Conservation (phyloP, 768 basidiomycete species). For the Tylopilus cervinicoccineus region DNA sequence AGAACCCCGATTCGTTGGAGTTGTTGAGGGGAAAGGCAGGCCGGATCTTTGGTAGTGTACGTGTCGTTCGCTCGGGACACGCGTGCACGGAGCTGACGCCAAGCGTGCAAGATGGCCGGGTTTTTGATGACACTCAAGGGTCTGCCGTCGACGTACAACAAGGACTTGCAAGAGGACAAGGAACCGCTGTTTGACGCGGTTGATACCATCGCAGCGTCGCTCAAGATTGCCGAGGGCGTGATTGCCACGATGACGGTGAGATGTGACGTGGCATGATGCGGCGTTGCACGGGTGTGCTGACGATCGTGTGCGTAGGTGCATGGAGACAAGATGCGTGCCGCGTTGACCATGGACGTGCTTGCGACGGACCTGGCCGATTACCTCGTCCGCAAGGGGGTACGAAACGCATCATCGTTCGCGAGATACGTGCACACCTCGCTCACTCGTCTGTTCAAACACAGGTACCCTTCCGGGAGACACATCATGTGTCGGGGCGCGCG, state of each 20-base stretch:
- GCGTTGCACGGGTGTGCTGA: background rate
- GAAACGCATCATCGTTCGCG: conserved; percentile 20
- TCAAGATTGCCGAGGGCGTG: conserved; percentile 93
- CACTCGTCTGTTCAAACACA: conserved; percentile 28
- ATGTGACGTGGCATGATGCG: conserved; percentile 3
- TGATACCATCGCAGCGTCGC: conserved; percentile 81
- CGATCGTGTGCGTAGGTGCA: conserved; percentile 60
- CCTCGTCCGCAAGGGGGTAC: conserved; percentile 94
- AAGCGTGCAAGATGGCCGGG: conserved; percentile 72
- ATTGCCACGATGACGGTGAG: conserved; percentile 83
- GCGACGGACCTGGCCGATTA: conserved; percentile 99
- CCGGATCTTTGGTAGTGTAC: conserved; percentile 87
- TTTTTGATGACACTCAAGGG: conserved; percentile 98
- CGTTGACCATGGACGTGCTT: conserved; percentile 95
- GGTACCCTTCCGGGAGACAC: conserved; percentile 98
- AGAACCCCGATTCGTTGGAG: conserved; percentile 96
- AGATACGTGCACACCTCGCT: background rate
- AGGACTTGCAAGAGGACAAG: conserved; percentile 98
- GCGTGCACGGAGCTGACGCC: background rate
- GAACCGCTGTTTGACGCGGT: conserved; percentile 95
- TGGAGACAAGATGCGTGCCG: conserved; percentile 82
- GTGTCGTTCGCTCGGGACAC: conserved; percentile 10
- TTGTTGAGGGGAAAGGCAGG: conserved; percentile 94
- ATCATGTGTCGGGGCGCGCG: conserved; percentile 95
- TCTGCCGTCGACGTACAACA: conserved; percentile 98